A percentile compares a stretch with the other conserved stretches of the same genome.
phyloP scores from a whole-genome alignment of 805 yeast genomes.

The Scheffersomyces ergatensis region DNA sequence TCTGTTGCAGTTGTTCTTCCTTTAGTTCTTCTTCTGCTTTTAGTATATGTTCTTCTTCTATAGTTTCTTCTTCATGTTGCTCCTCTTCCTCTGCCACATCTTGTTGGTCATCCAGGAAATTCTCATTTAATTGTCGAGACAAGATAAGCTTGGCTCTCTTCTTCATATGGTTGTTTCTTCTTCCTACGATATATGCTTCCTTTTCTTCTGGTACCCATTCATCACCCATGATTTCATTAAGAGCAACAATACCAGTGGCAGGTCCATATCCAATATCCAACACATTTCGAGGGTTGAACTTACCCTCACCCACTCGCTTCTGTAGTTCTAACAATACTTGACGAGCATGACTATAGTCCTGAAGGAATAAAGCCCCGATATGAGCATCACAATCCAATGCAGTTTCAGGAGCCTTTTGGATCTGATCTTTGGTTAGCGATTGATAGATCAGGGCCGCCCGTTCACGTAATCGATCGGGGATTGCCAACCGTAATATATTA shows the following conservation, averaged over 20 bases:
- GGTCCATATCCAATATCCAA: conserved; percentile 90
- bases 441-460: conserved; percentile 58
- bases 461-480: conserved; percentile 63
- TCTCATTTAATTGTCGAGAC: conserved; percentile 61
- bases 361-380: conserved; percentile 76
- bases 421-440: conserved; percentile 47
- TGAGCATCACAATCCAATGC: conserved; percentile 69
- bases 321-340: conserved; percentile 68
- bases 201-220: conserved; percentile 59
- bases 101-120: conserved; percentile 12
- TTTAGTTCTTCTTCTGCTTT: conserved; percentile 11
- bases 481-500: conserved; percentile 56
- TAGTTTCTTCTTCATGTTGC: conserved; percentile 8
- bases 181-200: conserved; percentile 71
- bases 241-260: conserved; percentile 84
- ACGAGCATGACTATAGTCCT: conserved; percentile 69
- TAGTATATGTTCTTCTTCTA: conserved; percentile 10
- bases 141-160: conserved; percentile 75
- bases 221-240: conserved; percentile 77
- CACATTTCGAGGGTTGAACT: conserved; percentile 63
- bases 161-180: conserved; percentile 60
- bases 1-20: conserved; percentile 6
- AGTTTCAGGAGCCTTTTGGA: conserved; percentile 48
- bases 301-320: conserved; percentile 45
- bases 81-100: conserved; percentile 5